Evolutionary conservation across 495 filamentous ascomycete species (phyloP).

Genomic region (Pseudoneurospora amorphoporcata): DNA sequence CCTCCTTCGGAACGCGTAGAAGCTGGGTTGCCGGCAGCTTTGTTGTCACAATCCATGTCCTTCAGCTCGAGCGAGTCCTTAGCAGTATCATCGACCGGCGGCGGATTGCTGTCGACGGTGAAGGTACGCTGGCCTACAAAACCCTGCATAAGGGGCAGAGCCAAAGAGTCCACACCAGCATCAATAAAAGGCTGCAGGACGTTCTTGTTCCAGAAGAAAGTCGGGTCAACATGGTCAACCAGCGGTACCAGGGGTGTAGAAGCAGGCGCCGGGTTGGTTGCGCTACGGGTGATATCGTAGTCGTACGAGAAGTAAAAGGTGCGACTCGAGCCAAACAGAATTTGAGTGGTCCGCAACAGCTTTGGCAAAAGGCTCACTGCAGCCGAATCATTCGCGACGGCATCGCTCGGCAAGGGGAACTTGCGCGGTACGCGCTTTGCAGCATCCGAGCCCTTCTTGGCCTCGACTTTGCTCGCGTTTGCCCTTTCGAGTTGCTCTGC

Average conservation of each 20-base stretch:
- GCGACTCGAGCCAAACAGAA: constrained; percentile 63
- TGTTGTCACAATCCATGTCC: constrained; percentile 12
- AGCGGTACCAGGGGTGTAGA: constrained; percentile 43
- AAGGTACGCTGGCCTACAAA: constrained; percentile 88
- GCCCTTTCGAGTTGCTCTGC: constrained; percentile 13
- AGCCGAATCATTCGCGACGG: constrained; percentile 20
- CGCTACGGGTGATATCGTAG: constrained; percentile 67
- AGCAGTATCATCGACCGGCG: constrained; percentile 30
- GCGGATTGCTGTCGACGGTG: constrained; percentile 42
- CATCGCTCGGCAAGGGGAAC: constrained; percentile 18
- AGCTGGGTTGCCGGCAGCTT: constrained; percentile 8
- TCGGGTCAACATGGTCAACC: constrained; percentile 61
- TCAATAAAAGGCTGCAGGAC: constrained; percentile 66
- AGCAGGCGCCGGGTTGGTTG: constrained; percentile 33
- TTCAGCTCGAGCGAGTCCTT: constrained; percentile 34
- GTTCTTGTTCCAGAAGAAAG: constrained; percentile 85
- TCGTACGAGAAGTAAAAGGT: constrained; percentile 95
- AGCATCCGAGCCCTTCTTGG: constrained; percentile 5
- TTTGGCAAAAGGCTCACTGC: constrained; percentile 62
- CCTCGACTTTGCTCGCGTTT: neutral
- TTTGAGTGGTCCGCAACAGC: constrained; percentile 66
- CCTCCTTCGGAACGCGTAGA: constrained; percentile 11
- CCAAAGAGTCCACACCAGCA: constrained; percentile 51
- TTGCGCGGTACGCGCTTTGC: constrained; percentile 10
- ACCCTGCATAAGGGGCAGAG: constrained; percentile 83